Conservation (phyloP, 441 rosid genomes). For the Pelargonium cotyledonis region DNA sequence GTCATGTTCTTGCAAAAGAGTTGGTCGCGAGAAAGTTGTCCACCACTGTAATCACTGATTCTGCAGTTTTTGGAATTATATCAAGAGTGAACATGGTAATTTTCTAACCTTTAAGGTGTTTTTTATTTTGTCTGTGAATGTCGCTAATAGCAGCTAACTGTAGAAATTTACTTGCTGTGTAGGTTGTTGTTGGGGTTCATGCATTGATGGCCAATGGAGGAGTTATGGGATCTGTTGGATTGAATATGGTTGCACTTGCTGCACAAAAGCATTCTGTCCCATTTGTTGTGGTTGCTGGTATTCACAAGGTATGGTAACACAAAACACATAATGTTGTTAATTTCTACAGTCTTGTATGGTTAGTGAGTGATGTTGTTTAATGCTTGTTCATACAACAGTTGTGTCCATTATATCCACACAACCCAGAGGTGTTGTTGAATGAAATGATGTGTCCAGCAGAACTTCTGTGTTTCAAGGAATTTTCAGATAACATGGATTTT, state of each 20-base stretch:
- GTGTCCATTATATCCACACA: constrained; percentile 2
- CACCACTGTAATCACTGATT: constrained; percentile 87
- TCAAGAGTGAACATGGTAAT: constrained; percentile 91
- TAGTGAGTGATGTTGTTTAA: not conserved
- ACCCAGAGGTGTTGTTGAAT: constrained; percentile 4
- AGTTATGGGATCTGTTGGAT: constrained; percentile 89
- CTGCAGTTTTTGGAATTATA: constrained; percentile 96
- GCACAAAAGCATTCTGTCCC: constrained; percentile 97
- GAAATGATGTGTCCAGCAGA: constrained; percentile 3
- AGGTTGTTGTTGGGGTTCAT: constrained; percentile 98
- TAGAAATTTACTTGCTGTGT: constrained; percentile 5
- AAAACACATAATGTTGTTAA: not conserved
- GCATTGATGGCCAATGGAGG: constrained; percentile 99
- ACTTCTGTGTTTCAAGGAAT: not conserved
- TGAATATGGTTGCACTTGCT: constrained; percentile 97
- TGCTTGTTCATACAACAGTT: not conserved
- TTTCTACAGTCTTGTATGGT: too few species aligned
- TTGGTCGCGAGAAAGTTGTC: constrained; percentile 84
- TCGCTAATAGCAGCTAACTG: not conserved
- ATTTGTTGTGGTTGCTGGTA: constrained; percentile 90
- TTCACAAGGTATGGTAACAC: constrained; percentile 66
- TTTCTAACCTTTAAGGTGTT: not conserved
- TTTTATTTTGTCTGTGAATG: not conserved
- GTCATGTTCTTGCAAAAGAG: constrained; percentile 86
- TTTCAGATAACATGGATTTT: not conserved